These are phyloP conservation scores for Corniculantispora saksenae DNA, from an alignment of 2,329 filamentous ascomycete species.

Conservation along the genomic window DNA sequence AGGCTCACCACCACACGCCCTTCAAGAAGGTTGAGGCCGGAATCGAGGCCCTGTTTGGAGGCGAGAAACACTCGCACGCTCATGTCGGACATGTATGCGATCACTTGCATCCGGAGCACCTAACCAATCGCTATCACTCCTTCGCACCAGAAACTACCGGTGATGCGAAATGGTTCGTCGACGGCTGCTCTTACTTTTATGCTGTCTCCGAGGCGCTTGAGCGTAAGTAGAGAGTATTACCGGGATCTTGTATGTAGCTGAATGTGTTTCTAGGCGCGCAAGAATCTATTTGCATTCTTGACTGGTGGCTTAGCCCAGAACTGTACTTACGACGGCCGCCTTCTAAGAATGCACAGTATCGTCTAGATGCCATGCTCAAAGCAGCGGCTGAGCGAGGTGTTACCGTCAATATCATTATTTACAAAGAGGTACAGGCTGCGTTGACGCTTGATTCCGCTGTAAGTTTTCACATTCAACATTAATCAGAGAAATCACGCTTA, in stretches of 20 bases:
- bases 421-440: conserved; percentile 86
- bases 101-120: conserved; percentile 44
- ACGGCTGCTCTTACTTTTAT: conserved; percentile 82
- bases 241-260: background rate
- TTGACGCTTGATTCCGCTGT: conserved; percentile 59
- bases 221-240: conserved; percentile 36
- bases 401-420: conserved; percentile 81
- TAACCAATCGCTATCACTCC: conserved; percentile 58
- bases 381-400: conserved; percentile 83
- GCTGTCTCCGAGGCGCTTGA: conserved; percentile 80
- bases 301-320: conserved; percentile 90
- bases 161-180: conserved; percentile 85
- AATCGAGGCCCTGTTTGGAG: conserved; percentile 41
- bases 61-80: conserved; percentile 48
- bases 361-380: conserved; percentile 79
- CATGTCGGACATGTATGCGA: conserved; percentile 43
- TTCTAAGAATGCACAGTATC: conserved; percentile 77
- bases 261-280: conserved; percentile 54
- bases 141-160: conserved; percentile 75
- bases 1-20: conserved; percentile 8
- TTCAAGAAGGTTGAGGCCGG: conserved; percentile 44
- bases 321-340: conserved; percentile 84
- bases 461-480: conserved; percentile 36
- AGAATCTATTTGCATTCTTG: conserved; percentile 81
- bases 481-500: conserved; percentile 15